Evolutionary conservation across 441 rosid species (phyloP).

Genomic region (Capsella rubella): DNA sequence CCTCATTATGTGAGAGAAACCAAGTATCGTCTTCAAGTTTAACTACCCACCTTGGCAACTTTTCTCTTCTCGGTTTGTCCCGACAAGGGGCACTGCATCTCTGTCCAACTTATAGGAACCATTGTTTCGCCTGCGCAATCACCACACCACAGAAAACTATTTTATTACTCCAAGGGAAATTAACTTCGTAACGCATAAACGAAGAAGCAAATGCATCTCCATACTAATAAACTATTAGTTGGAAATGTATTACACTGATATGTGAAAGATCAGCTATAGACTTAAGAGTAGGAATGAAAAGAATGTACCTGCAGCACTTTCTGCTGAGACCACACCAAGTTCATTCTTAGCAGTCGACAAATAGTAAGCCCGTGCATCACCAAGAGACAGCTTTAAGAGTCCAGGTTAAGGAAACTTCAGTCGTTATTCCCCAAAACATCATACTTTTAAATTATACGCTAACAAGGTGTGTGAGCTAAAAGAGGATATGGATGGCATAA

Average conservation of each 20-base stretch:
- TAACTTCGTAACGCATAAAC: neutral
- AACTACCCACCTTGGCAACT: slow-evolving; percentile 79
- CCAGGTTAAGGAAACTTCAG: slow-evolving; percentile 48
- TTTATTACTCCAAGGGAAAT: neutral
- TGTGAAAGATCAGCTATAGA: slow-evolving; percentile 2
- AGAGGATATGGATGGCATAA: neutral
- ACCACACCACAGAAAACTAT: neutral
- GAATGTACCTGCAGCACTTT: slow-evolving; percentile 75
- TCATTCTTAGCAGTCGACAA: slow-evolving; percentile 94
- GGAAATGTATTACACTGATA: neutral
- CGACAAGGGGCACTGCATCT: slow-evolving; percentile 91
- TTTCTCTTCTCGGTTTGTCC: slow-evolving; percentile 88
- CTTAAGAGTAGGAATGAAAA: neutral
- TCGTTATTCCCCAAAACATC: neutral
- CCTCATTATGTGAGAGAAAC: slow-evolving; percentile 2
- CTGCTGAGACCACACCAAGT: slow-evolving; percentile 89
- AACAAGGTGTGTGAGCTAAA: neutral
- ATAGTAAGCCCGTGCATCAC: slow-evolving; percentile 94
- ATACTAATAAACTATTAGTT: neutral
- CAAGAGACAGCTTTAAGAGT: slow-evolving; percentile 74
- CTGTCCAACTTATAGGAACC: slow-evolving; percentile 95
- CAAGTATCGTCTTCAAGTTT: slow-evolving; percentile 18
- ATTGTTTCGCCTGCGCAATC: slow-evolving; percentile 72
- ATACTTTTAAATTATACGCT: neutral
- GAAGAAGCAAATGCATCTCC: slow-evolving; percentile 13